Base-by-base conservation (phyloP, 2,329 filamentous ascomycete species). In the Claviceps lovelessii region DNA sequence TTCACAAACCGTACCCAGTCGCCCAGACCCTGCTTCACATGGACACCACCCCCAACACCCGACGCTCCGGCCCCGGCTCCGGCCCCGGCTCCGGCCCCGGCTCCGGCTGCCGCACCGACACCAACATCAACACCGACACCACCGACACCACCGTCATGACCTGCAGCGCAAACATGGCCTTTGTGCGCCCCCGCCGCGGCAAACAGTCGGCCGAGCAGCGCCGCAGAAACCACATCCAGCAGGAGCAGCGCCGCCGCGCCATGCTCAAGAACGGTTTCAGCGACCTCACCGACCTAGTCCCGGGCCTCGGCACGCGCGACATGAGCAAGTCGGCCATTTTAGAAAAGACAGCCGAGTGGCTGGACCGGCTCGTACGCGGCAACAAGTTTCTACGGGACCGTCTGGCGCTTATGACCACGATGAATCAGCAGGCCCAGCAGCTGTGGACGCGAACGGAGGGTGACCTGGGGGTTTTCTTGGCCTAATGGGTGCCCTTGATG, bases 291-390 rank as follows among this genome's bases (percentile, higher is more conserved):
- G 31, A 46, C 19, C 15, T 53, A 29, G 33, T 53, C 9, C 51
- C 51, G 10, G 51, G 41, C 33, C 23, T 53, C 11, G 33, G 19
- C 15, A 23, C 31, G 19, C 51, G 51, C 28, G 51, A 53, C 19
- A 45, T 46, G 31, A 53, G 51, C 42, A 53, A 53, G 17, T 53
- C 51, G 19, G 42, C 33, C 8, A 15, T 53, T 45, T 23, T 53
- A 11, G 51, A 53, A 53, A 53, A 39, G 42, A 33, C 51, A 13
- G 51, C 51, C 1, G 51, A 53, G 41, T 53, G 51, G 51, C 41
- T 53, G 44, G 51, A 53, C 28, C 19, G 19, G 2, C 33, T 53
- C 28, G 13, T 53, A 1, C 5, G 44, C 31, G 42, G 41, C 1
- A 53, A 53, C 31, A 53, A 53, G 19, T 19, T 39, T 13, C 19